phyloP scores from a whole-genome alignment of 2,329 filamentous ascomycete genomes.

The Alternaria ethzedia region DNA sequence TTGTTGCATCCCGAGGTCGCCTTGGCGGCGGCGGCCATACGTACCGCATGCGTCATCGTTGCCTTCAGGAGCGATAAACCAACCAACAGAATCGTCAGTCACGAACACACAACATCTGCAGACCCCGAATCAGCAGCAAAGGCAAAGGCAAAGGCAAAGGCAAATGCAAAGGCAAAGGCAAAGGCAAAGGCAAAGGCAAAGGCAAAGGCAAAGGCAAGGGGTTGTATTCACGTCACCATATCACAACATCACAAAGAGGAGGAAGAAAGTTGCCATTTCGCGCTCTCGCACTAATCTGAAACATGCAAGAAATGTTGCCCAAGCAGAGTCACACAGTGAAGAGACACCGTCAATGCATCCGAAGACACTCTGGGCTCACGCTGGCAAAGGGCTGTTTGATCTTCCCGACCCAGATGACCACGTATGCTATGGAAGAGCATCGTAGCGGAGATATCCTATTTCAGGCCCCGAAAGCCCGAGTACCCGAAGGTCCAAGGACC shows the following conservation, averaged over 20 bases:
- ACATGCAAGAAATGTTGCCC: not conserved
- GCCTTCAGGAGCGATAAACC: not conserved
- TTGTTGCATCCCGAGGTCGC: not conserved
- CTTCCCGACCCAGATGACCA: not conserved
- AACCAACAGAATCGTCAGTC: not conserved
- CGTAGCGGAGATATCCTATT: too few species aligned
- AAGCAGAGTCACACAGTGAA: not conserved
- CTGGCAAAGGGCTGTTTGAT: not conserved
- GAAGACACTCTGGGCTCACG: not conserved
- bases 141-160: too few species aligned
- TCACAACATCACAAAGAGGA: too few species aligned
- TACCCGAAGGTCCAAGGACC: too few species aligned
- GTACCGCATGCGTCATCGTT: not conserved
- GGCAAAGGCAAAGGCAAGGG: too few species aligned
- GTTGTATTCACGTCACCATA: too few species aligned
- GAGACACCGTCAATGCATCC: not conserved
- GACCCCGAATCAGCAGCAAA: not conserved
- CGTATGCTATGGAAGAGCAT: not conserved
- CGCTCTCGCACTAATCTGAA: not conserved
- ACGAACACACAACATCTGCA: not conserved
- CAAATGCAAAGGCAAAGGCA: too few species aligned
- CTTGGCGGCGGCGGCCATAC: not conserved
- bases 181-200: too few species aligned
- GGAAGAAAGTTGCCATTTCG: not conserved
- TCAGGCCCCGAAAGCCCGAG: too few species aligned